Evolutionary conservation across 768 basidiomycete species (phyloP).

Genomic region (Suillus sp.): DNA sequence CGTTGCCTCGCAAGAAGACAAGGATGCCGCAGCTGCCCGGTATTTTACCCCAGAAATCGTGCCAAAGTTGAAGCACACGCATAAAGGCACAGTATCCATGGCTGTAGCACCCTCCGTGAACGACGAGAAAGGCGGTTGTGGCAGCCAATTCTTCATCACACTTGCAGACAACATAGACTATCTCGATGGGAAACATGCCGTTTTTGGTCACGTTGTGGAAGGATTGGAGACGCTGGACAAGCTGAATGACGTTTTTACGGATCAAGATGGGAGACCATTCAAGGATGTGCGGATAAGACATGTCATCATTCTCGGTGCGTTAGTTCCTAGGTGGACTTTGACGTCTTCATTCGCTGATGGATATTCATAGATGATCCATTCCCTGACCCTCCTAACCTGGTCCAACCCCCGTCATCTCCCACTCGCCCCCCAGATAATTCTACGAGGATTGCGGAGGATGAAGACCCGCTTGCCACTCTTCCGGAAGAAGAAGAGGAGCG

Average conservation of each 20-base stretch:
- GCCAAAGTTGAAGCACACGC: conserved; percentile 80
- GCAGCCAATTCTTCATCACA: conserved; percentile 97
- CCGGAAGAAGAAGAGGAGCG: conserved; percentile 87
- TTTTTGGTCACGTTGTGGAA: conserved; percentile 96
- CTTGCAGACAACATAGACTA: conserved; percentile 90
- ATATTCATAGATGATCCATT: conserved; percentile 83
- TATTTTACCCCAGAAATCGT: conserved; percentile 88
- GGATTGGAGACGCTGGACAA: conserved; percentile 90
- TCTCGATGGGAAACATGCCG: conserved; percentile 91
- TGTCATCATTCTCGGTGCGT: conserved; percentile 88
- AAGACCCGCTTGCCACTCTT: conserved; percentile 80
- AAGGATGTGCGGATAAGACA: conserved; percentile 95
- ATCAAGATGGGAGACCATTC: conserved; percentile 86
- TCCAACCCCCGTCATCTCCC: conserved; percentile 75
- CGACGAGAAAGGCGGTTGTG: conserved; percentile 75
- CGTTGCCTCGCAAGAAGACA: conserved; percentile 50
- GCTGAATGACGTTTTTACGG: conserved; percentile 88
- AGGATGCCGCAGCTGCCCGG: conserved; percentile 51
- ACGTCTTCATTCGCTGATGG: conserved; percentile 5
- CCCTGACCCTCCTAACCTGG: conserved; percentile 78
- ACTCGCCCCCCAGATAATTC: conserved; percentile 82
- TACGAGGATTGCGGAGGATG: conserved; percentile 92
- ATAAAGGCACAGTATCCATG: conserved; percentile 94
- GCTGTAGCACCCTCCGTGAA: conserved; percentile 86
- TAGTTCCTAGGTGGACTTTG: conserved; percentile 6